Evolutionary conservation across 1,284 basidiomycete genomes (phyloP), one percentile per base, ranked within the genome.

Genomic region (Cyathus olla): DNA sequence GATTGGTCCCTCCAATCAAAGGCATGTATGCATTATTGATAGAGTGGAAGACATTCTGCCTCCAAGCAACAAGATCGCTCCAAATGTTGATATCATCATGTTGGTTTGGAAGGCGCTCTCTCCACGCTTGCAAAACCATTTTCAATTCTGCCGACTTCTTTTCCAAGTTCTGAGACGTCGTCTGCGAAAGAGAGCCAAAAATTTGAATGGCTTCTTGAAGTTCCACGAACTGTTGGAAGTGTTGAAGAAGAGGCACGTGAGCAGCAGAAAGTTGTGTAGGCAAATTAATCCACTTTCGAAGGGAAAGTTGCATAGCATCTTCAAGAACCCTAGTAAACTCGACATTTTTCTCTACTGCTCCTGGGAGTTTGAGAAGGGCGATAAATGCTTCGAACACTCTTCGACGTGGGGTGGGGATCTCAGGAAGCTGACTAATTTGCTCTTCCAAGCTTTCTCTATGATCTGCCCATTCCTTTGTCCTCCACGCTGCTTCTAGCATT

Each of bases 181-280:
- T 99, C 63, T 89, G 88, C 2, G 94, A 90, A 28, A 99, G 85
- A 22, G 93, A 96, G 37, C 93, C 92, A 73, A 99, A 99, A 52
- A 99, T 97, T 67, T 95, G 92, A 5, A 96, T 92, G 4, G 98
- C 97, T 79, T 99, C 98, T 73, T 97, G 95, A 22, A 99, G 86
- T 78, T 99, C 98, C 48, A 99, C 97, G 66, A 98, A 97, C 75
- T 99, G 98, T 79, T 99, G 98, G 86, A 99, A 99, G 77, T 98
- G 93, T 76, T 99, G 97, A 29, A 99, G 83, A 29, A 99, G 83
- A 1, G 98, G 97, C 9, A 99, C 88, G 75, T 99, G 98, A 2
- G 97, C 96, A 37, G 91, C 86, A 1, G 96, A 97, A 57, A 99
- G 88, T 29, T 94, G 88, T 9, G 87, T 80, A 2, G 98, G 98